phyloP scores from a whole-genome alignment of 805 yeast genomes.

The Cyberlindnera saturnus region DNA sequence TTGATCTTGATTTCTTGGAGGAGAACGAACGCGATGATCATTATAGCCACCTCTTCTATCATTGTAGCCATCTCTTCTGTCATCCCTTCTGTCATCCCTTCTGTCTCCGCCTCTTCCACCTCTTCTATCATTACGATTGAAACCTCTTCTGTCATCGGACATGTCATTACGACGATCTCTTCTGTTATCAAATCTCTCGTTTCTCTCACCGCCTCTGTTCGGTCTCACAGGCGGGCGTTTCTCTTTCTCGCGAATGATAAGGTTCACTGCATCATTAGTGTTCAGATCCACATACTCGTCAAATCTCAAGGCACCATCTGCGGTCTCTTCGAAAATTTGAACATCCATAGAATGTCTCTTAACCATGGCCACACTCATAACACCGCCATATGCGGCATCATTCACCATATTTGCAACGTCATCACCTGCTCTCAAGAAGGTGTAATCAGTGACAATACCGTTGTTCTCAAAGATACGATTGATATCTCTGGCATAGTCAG shows the following conservation, averaged over 20 bases:
- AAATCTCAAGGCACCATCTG: constrained; percentile 70
- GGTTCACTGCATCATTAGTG: constrained; percentile 56
- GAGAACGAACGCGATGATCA: not conserved
- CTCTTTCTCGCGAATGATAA: constrained; percentile 39
- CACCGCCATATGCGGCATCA: constrained; percentile 79
- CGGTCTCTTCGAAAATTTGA: constrained; percentile 63
- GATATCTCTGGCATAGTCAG: constrained; percentile 36
- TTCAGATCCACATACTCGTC: constrained; percentile 78
- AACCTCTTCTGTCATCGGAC: not conserved
- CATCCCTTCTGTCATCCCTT: not conserved
- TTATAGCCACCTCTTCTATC: not conserved
- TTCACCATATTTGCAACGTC: constrained; percentile 46
- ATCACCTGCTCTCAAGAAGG: constrained; percentile 36
- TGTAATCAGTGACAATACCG: constrained; percentile 35
- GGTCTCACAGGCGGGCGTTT: constrained; percentile 7
- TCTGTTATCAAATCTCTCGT: not conserved
- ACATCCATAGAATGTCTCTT: constrained; percentile 55
- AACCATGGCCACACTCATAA: constrained; percentile 61
- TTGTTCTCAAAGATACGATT: constrained; percentile 34
- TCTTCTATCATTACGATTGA: not conserved
- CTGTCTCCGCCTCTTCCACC: constrained; percentile 1
- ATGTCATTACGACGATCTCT: not conserved
- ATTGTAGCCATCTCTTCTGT: not conserved
- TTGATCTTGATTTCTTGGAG: constrained; percentile 1
- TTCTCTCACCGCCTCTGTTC: not conserved